These are phyloP conservation scores for Coemansia sp. DNA, from an alignment of 192 early-diverging fungal species.

Conservation along the genomic window DNA sequence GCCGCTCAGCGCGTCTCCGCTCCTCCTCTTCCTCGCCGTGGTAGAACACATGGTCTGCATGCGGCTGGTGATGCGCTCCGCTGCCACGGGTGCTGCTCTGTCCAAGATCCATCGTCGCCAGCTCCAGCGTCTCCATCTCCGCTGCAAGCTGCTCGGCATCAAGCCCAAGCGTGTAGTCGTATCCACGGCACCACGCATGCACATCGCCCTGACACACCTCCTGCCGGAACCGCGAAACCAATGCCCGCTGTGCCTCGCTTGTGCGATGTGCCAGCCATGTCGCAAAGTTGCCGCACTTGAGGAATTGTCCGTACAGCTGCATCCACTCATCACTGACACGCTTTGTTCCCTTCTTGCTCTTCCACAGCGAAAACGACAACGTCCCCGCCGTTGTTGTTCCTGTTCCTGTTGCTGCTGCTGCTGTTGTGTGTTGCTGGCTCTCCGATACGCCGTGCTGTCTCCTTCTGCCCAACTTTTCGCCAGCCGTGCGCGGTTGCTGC, in stretches of 20 bases:
- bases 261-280: constrained; percentile 88
- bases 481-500: neutral
- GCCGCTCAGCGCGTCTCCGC: constrained; percentile 40
- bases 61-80: constrained; percentile 14
- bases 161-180: constrained; percentile 44
- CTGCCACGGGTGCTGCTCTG: constrained; percentile 10
- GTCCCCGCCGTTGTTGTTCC: neutral
- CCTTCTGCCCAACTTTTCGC: neutral
- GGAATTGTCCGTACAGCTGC: constrained; percentile 81
- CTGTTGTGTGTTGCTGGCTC: neutral
- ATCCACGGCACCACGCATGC: constrained; percentile 55
- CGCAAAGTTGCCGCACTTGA: constrained; percentile 94
- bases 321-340: constrained; percentile 65
- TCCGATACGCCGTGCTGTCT: neutral
- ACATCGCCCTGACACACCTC: constrained; percentile 61
- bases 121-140: constrained; percentile 47
- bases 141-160: constrained; percentile 42
- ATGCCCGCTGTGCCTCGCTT: constrained; percentile 75
- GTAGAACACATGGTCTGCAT: constrained; percentile 52
- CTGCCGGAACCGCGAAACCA: constrained; percentile 73
- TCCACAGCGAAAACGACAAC: constrained; percentile 35
- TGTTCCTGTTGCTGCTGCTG: constrained; percentile 6
- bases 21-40: constrained; percentile 50
- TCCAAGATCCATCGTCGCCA: constrained; percentile 53
- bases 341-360: constrained; percentile 36